phyloP scores from a whole-genome alignment of 768 basidiomycete genomes.

The Polyporus arcularius region DNA sequence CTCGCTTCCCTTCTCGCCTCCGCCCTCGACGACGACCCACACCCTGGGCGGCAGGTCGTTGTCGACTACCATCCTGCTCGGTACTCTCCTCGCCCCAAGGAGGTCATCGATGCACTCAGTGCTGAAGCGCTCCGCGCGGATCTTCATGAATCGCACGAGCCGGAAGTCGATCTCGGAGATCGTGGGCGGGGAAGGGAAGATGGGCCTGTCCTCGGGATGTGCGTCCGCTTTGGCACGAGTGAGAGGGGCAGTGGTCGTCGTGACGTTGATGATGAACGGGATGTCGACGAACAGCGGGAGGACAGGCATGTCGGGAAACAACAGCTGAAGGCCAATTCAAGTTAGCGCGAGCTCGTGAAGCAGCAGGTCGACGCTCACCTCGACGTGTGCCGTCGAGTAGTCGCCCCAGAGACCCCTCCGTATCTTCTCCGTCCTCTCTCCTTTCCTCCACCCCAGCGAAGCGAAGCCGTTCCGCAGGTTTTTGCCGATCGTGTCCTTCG shows the following conservation, averaged over 20 bases:
- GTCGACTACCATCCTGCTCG: neutral
- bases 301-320: constrained; percentile 8
- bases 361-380: neutral
- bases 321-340: neutral
- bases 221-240: neutral
- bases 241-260: constrained; percentile 4
- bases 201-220: neutral
- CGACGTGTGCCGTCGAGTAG: constrained; percentile 9
- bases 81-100: neutral
- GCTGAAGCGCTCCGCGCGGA: neutral
- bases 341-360: too few relatives aligned
- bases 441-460: constrained; percentile 3
- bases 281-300: constrained; percentile 11
- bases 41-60: neutral
- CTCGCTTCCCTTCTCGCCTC: neutral
- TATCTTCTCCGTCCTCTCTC: neutral
- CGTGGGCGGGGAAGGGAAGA: constrained; percentile 8
- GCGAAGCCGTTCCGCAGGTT: neutral
- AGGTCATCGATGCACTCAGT: neutral
- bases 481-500: constrained; percentile 2
- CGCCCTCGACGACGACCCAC: neutral
- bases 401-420: constrained; percentile 16
- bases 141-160: constrained; percentile 5
- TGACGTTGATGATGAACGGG: constrained; percentile 18
- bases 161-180: constrained; percentile 9